A percentile compares a stretch with the other conserved stretches of the same genome.
These are phyloP conservation scores for Penicillium lividum DNA, from an alignment of 495 filamentous ascomycete genomes.

Conservation along the genomic window DNA sequence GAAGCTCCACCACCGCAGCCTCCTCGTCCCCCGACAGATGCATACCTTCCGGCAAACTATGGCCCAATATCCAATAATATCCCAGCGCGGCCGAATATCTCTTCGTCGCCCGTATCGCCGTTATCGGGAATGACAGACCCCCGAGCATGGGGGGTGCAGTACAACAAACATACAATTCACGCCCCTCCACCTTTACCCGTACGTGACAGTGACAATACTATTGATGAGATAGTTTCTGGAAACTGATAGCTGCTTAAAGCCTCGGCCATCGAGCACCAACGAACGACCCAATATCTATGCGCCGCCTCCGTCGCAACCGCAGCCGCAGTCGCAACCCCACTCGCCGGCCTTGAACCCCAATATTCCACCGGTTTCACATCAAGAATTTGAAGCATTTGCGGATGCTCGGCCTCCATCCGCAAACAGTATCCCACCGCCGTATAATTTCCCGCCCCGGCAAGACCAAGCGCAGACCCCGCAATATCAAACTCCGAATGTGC, in stretches of 20 bases:
- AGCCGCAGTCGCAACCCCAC: constrained; percentile 10
- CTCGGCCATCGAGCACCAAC: constrained; percentile 42
- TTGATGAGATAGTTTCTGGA: not conserved
- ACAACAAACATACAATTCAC: constrained; percentile 38
- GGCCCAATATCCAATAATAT: constrained; percentile 34
- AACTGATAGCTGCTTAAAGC: constrained; percentile 27
- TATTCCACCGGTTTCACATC: constrained; percentile 14
- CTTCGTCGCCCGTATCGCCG: constrained; percentile 13
- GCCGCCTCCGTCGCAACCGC: constrained; percentile 21
- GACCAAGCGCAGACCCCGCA: constrained; percentile 14
- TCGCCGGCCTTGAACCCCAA: constrained; percentile 20
- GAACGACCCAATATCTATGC: constrained; percentile 25
- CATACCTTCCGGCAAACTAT: constrained; percentile 45
- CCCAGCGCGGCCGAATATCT: constrained; percentile 21
- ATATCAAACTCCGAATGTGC: constrained; percentile 18
- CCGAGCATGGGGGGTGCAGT: constrained; percentile 47
- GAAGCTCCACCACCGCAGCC: constrained; percentile 19
- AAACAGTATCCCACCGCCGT: constrained; percentile 26
- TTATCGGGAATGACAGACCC: constrained; percentile 32
- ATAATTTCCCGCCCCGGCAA: constrained; percentile 8
- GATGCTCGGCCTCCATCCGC: constrained; percentile 24
- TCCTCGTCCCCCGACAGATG: constrained; percentile 26
- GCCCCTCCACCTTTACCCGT: constrained; percentile 52
- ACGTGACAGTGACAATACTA: constrained; percentile 15
- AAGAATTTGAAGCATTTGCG: constrained; percentile 20